Conservation (phyloP, 331 rosid genomes). For the Saraca asoca region DNA sequence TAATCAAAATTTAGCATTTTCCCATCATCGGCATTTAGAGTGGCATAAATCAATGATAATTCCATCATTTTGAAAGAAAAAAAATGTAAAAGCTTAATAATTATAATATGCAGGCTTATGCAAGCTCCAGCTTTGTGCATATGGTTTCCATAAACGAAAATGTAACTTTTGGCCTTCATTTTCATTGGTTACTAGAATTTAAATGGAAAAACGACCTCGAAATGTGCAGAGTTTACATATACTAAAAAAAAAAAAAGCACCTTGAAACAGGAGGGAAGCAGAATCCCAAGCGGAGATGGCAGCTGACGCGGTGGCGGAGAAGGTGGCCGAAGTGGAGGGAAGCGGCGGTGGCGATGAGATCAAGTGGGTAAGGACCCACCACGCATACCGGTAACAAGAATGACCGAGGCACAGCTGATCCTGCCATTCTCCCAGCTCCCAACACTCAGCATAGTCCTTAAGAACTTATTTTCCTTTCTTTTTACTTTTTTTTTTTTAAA, state of each 20-base stretch:
- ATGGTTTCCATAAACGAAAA: background rate
- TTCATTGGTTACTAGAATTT: background rate
- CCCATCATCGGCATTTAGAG: constrained; percentile 21
- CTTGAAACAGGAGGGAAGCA: constrained; percentile 57
- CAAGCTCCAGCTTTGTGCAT: background rate
- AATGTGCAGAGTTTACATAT: background rate
- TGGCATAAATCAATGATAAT: constrained; percentile 24
- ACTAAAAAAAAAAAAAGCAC: no score
- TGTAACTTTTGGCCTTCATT: background rate
- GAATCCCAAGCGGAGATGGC: constrained; percentile 39
- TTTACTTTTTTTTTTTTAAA: no score
- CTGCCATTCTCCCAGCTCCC: constrained; percentile 32
- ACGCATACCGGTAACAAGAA: constrained; percentile 44
- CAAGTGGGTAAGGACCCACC: constrained; percentile 41
- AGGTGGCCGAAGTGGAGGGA: constrained; percentile 53
- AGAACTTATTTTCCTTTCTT: no score
- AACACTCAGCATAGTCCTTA: background rate
- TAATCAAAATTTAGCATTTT: constrained; percentile 7
- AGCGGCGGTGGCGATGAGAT: constrained; percentile 56
- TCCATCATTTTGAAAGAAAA: background rate
- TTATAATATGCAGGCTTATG: background rate
- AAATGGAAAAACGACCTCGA: constrained; percentile 1
- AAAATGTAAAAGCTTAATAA: background rate
- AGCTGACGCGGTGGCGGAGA: constrained; percentile 44
- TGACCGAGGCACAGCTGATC: constrained; percentile 38